These are phyloP conservation scores for Leccinum aurantiacum DNA, from an alignment of 768 basidiomycete genomes.

Conservation along the genomic window DNA sequence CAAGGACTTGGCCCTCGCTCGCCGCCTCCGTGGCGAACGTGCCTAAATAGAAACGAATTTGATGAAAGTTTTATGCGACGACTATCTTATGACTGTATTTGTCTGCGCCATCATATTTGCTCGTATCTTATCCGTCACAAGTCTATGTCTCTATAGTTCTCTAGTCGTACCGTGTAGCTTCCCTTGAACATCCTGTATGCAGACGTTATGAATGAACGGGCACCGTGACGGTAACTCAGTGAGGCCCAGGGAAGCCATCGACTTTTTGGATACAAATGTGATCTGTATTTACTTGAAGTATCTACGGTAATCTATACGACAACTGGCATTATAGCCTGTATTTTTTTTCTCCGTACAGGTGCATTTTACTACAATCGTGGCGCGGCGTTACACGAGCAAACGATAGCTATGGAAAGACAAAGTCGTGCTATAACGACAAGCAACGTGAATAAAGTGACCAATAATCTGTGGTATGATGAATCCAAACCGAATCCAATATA, in stretches of 20 bases:
- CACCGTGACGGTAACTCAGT: neutral
- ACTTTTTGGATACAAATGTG: neutral
- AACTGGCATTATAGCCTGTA: neutral
- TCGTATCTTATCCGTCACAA: slow-evolving; percentile 1
- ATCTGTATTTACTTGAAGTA: neutral
- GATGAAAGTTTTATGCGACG: neutral
- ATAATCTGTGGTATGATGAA: slow-evolving; percentile 22
- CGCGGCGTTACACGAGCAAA: neutral
- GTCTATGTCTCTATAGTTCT: neutral
- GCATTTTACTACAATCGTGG: neutral
- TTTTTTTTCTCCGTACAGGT: neutral
- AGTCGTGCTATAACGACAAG: neutral
- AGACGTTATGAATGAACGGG: neutral
- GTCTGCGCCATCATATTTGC: neutral
- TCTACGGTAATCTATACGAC: neutral
- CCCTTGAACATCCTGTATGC: neutral
- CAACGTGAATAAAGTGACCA: slow-evolving; percentile 27
- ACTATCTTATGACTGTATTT: neutral
- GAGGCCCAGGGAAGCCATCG: neutral
- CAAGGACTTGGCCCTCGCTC: slow-evolving; percentile 34
- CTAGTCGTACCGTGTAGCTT: neutral
- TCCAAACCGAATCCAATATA: slow-evolving; percentile 4
- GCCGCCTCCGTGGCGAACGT: slow-evolving; percentile 35
- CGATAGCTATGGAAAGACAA: neutral
- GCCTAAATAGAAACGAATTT: slow-evolving; percentile 6